phyloP scores from a whole-genome alignment of 2,329 filamentous ascomycete genomes.

The Fusarium mundagurra region DNA sequence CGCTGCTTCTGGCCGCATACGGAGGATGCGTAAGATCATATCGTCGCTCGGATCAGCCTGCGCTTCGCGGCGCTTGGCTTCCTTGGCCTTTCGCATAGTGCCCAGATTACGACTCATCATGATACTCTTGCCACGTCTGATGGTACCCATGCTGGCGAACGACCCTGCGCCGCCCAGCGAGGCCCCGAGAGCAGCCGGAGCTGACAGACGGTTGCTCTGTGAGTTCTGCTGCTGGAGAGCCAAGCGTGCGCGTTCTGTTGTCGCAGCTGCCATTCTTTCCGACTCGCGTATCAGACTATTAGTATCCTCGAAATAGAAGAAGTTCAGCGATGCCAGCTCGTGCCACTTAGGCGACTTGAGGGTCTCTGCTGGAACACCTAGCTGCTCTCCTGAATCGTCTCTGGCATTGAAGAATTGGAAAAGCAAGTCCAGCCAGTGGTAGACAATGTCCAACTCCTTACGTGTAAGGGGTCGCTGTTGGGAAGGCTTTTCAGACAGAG shows the following conservation, averaged over 20 bases:
- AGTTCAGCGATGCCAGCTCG: conserved; percentile 94
- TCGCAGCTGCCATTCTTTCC: conserved; percentile 92
- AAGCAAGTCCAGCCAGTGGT: conserved; percentile 90
- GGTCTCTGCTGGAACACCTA: conserved; percentile 89
- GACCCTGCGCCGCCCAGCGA: conserved; percentile 48
- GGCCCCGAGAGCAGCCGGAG: conserved; percentile 62
- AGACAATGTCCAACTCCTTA: conserved; percentile 93
- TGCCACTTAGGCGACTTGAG: conserved; percentile 98
- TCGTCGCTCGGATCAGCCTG: conserved; percentile 98
- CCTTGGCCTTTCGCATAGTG: conserved; percentile 95
- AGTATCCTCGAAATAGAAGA: conserved; percentile 97
- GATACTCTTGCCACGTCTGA: conserved; percentile 78
- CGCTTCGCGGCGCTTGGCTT: conserved; percentile 93
- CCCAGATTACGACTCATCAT: conserved; percentile 95
- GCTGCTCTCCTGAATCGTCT: conserved; percentile 82
- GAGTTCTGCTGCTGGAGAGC: conserved; percentile 63
- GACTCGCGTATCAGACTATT: conserved; percentile 94
- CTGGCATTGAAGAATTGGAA: conserved; percentile 95
- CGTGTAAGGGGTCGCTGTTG: conserved; percentile 83
- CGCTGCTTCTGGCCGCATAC: conserved; percentile 92
- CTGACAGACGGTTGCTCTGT: conserved; percentile 73
- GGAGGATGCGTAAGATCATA: conserved; percentile 93
- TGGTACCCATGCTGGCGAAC: conserved; percentile 75
- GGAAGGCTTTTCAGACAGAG: conserved; percentile 93
- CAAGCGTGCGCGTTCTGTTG: conserved; percentile 77